A percentile compares a stretch with the other conserved stretches of the same genome.
These are phyloP conservation scores for Sporopachydermia cereana DNA, from an alignment of 1,139 yeast genomes.

Conservation along the genomic window DNA sequence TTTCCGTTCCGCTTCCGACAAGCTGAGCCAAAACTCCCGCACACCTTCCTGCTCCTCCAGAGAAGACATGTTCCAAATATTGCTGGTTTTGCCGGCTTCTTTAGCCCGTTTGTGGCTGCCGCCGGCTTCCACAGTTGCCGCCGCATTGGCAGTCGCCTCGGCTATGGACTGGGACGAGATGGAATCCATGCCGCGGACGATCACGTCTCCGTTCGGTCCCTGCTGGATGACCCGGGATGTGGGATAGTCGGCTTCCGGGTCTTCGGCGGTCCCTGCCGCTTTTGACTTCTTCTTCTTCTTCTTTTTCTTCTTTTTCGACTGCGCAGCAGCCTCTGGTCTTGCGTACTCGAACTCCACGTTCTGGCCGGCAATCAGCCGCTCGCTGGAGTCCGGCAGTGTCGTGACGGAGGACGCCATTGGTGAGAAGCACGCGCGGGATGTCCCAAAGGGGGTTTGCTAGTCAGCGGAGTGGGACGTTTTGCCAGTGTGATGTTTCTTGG, in stretches of 20 bases:
- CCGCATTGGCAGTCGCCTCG: conserved; percentile 11
- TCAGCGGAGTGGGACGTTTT: too few species aligned
- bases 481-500: too few species aligned
- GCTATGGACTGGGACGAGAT: conserved; percentile 8
- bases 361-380: conserved; percentile 33
- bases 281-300: conserved; percentile 28
- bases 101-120: conserved; percentile 8
- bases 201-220: conserved; percentile 63
- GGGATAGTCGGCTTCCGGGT: conserved; percentile 57
- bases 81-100: conserved; percentile 17
- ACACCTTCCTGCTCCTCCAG: conserved; percentile 50
- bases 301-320: conserved; percentile 24
- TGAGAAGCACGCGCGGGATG: too few species aligned
- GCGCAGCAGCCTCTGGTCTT: conserved; percentile 8
- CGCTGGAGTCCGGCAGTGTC: background rate
- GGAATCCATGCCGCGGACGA: conserved; percentile 41
- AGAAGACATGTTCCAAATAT: conserved; percentile 48
- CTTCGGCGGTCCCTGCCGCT: conserved; percentile 13
- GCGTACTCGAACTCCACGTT: conserved; percentile 49
- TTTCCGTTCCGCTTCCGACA: conserved; percentile 49
- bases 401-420: background rate
- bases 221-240: conserved; percentile 61
- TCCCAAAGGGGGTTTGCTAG: too few species aligned
- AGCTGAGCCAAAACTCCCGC: conserved; percentile 58
- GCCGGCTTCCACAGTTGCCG: conserved; percentile 23